These are phyloP conservation scores for Cytospora chrysosperma DNA, from an alignment of 2,329 filamentous ascomycete species.

Conservation along the genomic window DNA sequence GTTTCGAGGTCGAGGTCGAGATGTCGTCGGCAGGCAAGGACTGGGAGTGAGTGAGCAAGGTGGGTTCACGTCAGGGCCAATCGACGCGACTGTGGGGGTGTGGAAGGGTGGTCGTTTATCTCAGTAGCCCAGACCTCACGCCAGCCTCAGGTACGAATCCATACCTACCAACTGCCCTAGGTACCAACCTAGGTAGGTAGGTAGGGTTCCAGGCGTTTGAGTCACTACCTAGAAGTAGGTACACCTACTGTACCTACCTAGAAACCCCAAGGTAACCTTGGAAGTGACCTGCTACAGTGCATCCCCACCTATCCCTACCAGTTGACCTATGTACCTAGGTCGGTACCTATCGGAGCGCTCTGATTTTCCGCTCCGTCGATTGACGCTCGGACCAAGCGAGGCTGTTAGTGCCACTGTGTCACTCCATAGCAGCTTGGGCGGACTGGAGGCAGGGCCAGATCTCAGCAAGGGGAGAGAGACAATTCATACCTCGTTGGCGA, in stretches of 20 bases:
- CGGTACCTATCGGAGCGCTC: conserved; percentile 9
- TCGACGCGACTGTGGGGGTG: background rate
- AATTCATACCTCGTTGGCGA: conserved; percentile 1
- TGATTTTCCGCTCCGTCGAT: conserved; percentile 20
- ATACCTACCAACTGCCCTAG: too few relatives aligned
- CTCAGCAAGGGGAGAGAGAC: conserved; percentile 15
- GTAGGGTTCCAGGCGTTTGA: too few relatives aligned
- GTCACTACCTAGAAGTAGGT: too few relatives aligned
- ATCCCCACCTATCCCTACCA: too few relatives aligned
- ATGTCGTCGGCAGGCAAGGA: background rate
- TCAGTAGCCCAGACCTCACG: background rate
- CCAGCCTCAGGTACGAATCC: too few relatives aligned
- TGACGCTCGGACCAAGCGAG: background rate
- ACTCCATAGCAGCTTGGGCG: conserved; percentile 9
- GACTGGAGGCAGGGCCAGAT: conserved; percentile 24
- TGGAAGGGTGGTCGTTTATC: too few relatives aligned
- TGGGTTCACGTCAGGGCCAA: background rate
- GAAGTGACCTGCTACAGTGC: too few relatives aligned
- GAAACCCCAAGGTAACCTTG: background rate
- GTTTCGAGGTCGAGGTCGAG: background rate
- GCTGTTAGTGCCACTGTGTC: conserved; percentile 23
- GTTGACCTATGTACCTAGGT: background rate
- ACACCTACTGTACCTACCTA: background rate
- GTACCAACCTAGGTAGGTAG: too few relatives aligned
- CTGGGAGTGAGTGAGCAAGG: background rate